Base-by-base conservation (phyloP, 1,139 yeast genomes). In the Meyerozyma carpophila region DNA sequence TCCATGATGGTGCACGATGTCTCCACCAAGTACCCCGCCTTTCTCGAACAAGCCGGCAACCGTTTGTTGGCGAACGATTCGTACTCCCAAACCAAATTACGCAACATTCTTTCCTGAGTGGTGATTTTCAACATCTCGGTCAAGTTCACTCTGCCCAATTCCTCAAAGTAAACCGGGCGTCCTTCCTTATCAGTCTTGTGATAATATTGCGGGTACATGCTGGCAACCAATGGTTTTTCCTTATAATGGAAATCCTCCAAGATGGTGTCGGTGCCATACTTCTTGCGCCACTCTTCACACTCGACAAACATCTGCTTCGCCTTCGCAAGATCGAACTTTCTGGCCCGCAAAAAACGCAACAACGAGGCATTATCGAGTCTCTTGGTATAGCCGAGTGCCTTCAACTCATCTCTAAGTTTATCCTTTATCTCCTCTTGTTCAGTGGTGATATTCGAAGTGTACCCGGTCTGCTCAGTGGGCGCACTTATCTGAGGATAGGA, bases 101-200 rank as follows among this genome's bases (percentile, higher is more conserved):
- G 84, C 64, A 93, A 75, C 98, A 93, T 91, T 63, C 98, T 84
- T 56, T 93, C 98, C 66, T 90, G 95, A 36, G 93, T 82, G 52
- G 98, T 93, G 65, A 93, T 79, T 68, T 89, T 86, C 73, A 88
- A 81, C 96, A 93, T 87, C 63, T 89, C 95, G 37, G 81, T 75
- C 64, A 93, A 77, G 68, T 91, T 88, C 50, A 93, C 96, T 45
- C 82, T 73, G 45, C 98, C 98, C 53, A 93, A 77, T 64, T 93
- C 96, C 72, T 93, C 98, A 56, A 84, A 77, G 68, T 93, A 93
- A 43, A 90, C 84, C 3, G 98, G 98, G 59, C 98, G 84, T 41
- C 98, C 98, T 50, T 93, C 98, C 59, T 79, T 88, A 66, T 93
- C 98, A 39, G 93, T 88, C 75, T 93, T 91, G 73, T 93, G 98